phyloP scores from a whole-genome alignment of 1,139 yeast genomes.

The Komagataea norvegica region DNA sequence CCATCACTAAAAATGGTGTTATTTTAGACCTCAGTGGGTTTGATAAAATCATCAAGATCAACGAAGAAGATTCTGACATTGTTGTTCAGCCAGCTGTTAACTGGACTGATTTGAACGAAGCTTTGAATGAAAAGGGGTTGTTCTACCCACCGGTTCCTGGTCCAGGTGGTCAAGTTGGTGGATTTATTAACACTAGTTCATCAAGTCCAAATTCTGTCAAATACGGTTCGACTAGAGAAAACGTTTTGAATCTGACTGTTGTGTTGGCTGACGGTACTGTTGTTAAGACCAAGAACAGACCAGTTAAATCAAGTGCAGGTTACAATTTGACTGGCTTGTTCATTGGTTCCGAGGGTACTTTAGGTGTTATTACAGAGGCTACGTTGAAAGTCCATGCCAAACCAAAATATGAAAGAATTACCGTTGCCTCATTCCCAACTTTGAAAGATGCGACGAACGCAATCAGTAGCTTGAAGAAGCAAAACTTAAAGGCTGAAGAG shows the following conservation, averaged over 20 bases:
- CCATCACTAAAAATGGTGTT: conserved; percentile 63
- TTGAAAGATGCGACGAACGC: conserved; percentile 60
- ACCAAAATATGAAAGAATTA: conserved; percentile 56
- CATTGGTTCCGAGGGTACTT: conserved; percentile 69
- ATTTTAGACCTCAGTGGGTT: conserved; percentile 51
- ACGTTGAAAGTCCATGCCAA: conserved; percentile 60
- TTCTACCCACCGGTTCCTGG: conserved; percentile 64
- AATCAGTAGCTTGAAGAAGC: conserved; percentile 49
- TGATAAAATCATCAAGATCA: conserved; percentile 47
- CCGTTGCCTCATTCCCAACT: conserved; percentile 54
- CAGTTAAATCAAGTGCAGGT: conserved; percentile 72
- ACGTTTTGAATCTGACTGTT: conserved; percentile 59
- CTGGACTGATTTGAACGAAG: conserved; percentile 59
- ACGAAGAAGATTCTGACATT: conserved; percentile 54
- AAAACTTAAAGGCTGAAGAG: conserved; percentile 61
- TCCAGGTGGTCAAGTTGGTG: conserved; percentile 60
- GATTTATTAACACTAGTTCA: conserved; percentile 66
- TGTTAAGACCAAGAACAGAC: conserved; percentile 62
- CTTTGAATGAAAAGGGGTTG: conserved; percentile 40
- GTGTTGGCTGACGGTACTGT: conserved; percentile 75
- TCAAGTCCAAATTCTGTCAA: conserved; percentile 72
- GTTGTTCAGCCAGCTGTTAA: conserved; percentile 65
- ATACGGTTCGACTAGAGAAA: conserved; percentile 74
- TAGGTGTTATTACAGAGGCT: conserved; percentile 69
- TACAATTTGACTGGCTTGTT: conserved; percentile 61